phyloP scores from a whole-genome alignment of 768 basidiomycete species.

The Boletus pseudopeckii region DNA sequence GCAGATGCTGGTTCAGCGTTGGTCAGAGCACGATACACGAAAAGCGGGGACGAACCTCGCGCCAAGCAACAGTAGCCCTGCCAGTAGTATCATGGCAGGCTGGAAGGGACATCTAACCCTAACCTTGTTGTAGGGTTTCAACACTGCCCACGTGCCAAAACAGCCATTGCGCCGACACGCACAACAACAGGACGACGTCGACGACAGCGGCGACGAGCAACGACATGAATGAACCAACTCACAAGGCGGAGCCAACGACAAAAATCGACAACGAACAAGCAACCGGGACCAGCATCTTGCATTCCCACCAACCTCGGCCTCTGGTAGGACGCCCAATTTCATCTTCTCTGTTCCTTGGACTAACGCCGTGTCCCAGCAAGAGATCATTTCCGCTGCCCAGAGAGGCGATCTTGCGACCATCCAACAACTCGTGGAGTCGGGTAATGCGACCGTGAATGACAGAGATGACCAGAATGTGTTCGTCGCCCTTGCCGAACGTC shows the following conservation, averaged over 20 bases:
- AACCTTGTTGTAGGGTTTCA: slow-evolving; percentile 31
- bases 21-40: background rate
- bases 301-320: slow-evolving; percentile 23
- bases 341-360: background rate
- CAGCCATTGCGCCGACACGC: background rate
- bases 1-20: slow-evolving; percentile 34
- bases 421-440: slow-evolving; percentile 65
- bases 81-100: slow-evolving; percentile 14
- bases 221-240: slow-evolving; percentile 31
- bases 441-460: slow-evolving; percentile 67
- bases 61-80: slow-evolving; percentile 7
- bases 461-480: slow-evolving; percentile 83
- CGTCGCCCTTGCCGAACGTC: slow-evolving; percentile 5
- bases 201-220: slow-evolving; percentile 12
- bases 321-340: slow-evolving; percentile 14
- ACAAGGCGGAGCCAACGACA: slow-evolving; percentile 30
- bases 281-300: slow-evolving; percentile 25
- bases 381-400: slow-evolving; percentile 84
- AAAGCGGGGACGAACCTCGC: slow-evolving; percentile 18
- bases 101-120: slow-evolving; percentile 20
- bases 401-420: slow-evolving; percentile 73
- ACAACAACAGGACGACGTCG: background rate
- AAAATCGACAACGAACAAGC: slow-evolving; percentile 27
- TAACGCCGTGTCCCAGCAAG: slow-evolving; percentile 32
- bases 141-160: slow-evolving; percentile 14